phyloP scores from a whole-genome alignment of 768 basidiomycete genomes.

The Mycena pura region DNA sequence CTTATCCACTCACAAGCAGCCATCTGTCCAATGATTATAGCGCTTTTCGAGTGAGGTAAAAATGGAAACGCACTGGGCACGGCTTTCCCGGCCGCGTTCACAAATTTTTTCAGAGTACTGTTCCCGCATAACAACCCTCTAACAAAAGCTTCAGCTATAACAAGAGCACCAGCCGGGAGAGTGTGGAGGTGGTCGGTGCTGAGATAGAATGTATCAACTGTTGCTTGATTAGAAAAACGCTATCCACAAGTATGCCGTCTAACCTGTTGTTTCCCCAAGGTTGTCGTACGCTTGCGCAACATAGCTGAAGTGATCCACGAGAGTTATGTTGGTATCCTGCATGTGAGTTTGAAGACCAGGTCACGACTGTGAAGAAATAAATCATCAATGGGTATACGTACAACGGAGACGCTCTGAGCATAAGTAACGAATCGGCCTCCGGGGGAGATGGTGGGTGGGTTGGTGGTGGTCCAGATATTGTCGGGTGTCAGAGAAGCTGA shows the following conservation, averaged over 20 bases:
- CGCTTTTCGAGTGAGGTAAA: background rate
- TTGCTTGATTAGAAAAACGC: background rate
- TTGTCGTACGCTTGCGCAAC: slow-evolving; percentile 38
- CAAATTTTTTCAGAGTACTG: slow-evolving; percentile 31
- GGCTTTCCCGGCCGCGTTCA: slow-evolving; percentile 30
- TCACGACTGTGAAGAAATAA: too few relatives aligned
- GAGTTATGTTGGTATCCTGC: slow-evolving; percentile 31
- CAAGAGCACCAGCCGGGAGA: slow-evolving; percentile 38
- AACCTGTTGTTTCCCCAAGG: slow-evolving; percentile 32
- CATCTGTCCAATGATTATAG: slow-evolving; percentile 7
- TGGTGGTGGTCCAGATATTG: slow-evolving; percentile 36
- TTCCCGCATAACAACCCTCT: slow-evolving; percentile 39
- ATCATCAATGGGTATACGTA: too few relatives aligned
- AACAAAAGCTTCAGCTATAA: slow-evolving; percentile 44
- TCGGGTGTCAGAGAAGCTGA: slow-evolving; percentile 37
- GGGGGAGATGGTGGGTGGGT: slow-evolving; percentile 29
- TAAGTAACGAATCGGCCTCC: slow-evolving; percentile 41
- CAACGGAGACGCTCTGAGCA: slow-evolving; percentile 29
- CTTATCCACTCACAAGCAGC: slow-evolving; percentile 11
- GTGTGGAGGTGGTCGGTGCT: slow-evolving; percentile 47
- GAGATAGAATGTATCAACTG: slow-evolving; percentile 37
- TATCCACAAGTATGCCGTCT: background rate
- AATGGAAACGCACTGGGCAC: slow-evolving; percentile 11
- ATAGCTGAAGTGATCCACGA: slow-evolving; percentile 42
- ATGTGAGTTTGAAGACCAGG: background rate